Percentiles rank a stretch among this genome's conserved stretches.
phyloP scores from a whole-genome alignment of 345 rosid species.

The Rhodamnia rubescens region DNA sequence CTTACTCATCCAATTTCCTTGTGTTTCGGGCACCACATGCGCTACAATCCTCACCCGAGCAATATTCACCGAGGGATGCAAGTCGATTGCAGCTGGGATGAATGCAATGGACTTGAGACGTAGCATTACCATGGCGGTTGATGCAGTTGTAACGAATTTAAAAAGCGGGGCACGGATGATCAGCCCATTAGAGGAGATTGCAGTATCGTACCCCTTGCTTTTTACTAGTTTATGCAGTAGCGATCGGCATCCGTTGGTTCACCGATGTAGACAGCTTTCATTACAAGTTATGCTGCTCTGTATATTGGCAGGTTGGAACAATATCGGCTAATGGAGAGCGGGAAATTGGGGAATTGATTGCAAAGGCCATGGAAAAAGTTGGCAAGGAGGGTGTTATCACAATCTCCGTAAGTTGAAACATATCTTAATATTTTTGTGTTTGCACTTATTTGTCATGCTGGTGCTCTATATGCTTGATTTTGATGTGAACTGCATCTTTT shows the following conservation, averaged over 20 bases:
- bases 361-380: conserved; percentile 99
- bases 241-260: background rate
- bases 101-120: conserved; percentile 93
- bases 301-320: conserved; percentile 63
- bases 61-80: conserved; percentile 73
- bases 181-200: conserved; percentile 96
- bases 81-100: conserved; percentile 96
- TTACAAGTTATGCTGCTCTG: background rate
- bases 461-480: too few relatives aligned
- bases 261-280: background rate
- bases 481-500: background rate
- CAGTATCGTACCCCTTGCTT: conserved; percentile 19
- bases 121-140: conserved; percentile 93
- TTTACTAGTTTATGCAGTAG: background rate
- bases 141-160: conserved; percentile 76
- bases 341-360: conserved; percentile 94
- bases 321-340: conserved; percentile 97
- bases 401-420: conserved; percentile 48
- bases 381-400: conserved; percentile 99
- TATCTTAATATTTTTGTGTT: background rate
- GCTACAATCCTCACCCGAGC: too few relatives aligned
- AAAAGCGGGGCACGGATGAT: conserved; percentile 95
- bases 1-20: background rate
- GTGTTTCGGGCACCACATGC: conserved; percentile 25
- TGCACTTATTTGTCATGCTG: too few relatives aligned